Percentiles rank a stretch among this genome's conserved stretches.
Evolutionary conservation across 2,329 filamentous ascomycete species (phyloP).

Genomic region (Sphaerulina musiva): DNA sequence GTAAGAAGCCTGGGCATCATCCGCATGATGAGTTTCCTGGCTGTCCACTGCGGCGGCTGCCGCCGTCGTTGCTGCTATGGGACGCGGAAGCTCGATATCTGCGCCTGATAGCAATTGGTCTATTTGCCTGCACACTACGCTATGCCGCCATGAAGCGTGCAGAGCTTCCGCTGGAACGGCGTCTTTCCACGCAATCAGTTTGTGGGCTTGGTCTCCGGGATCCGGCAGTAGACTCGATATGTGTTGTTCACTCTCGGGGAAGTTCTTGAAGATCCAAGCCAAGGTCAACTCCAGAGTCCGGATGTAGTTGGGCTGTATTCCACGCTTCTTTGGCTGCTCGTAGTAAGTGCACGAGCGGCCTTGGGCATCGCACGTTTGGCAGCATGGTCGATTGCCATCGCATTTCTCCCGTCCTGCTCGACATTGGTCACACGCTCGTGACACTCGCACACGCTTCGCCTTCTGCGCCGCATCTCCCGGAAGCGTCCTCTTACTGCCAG

Average conservation of each 20-base stretch:
- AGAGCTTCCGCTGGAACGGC: slow-evolving; percentile 50
- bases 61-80: no score
- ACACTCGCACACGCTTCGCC: slow-evolving; percentile 47
- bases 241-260: slow-evolving; percentile 42
- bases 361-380: slow-evolving; percentile 59
- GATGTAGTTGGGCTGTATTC: slow-evolving; percentile 74
- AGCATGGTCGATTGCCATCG: slow-evolving; percentile 61
- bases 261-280: slow-evolving; percentile 59
- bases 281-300: slow-evolving; percentile 64
- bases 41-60: background rate
- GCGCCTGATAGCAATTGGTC: slow-evolving; percentile 53
- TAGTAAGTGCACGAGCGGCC: slow-evolving; percentile 64
- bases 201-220: slow-evolving; percentile 38
- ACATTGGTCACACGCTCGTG: slow-evolving; percentile 38
- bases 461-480: slow-evolving; percentile 26
- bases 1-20: slow-evolving; percentile 4
- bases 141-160: slow-evolving; percentile 57
- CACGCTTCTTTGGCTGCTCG: slow-evolving; percentile 66
- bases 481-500: slow-evolving; percentile 17
- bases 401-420: slow-evolving; percentile 56
- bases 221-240: slow-evolving; percentile 51
- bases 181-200: slow-evolving; percentile 49
- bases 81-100: slow-evolving; percentile 20
- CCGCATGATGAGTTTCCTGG: background rate
- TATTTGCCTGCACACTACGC: slow-evolving; percentile 56